Evolutionary conservation across 2,329 filamentous ascomycete species (phyloP).

Genomic region (Ophiobolus disseminans): DNA sequence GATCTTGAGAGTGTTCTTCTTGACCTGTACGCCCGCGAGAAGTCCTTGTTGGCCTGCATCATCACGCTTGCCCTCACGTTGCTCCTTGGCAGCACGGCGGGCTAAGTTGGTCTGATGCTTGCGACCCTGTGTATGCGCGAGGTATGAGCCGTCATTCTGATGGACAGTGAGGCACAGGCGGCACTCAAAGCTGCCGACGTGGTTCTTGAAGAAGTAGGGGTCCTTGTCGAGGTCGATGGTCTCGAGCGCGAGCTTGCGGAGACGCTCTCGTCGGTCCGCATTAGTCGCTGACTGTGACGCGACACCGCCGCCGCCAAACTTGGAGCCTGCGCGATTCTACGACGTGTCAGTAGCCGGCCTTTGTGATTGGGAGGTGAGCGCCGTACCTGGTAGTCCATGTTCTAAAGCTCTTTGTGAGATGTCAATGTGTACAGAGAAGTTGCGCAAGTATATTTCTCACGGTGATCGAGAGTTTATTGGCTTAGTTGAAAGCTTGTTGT

Average conservation of each 20-base stretch:
- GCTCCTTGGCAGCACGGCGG: conserved; percentile 91
- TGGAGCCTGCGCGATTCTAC: conserved; percentile 92
- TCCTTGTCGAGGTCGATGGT: conserved; percentile 99
- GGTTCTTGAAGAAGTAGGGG: conserved; percentile 99
- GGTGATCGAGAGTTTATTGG: background rate
- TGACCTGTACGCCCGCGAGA: conserved; percentile 70
- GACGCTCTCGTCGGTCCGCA: conserved; percentile 93
- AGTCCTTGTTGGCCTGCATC: conserved; percentile 77
- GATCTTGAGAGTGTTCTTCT: conserved; percentile 90
- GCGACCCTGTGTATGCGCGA: conserved; percentile 96
- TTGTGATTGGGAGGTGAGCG: conserved; percentile 3
- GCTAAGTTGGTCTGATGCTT: conserved; percentile 99
- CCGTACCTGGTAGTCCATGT: conserved; percentile 61
- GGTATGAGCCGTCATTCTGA: conserved; percentile 98
- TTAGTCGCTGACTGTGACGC: conserved; percentile 93
- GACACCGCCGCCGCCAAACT: conserved; percentile 96
- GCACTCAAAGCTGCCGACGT: conserved; percentile 97
- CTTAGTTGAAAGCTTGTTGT: background rate
- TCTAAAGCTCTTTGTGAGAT: conserved; percentile 1
- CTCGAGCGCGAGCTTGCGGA: conserved; percentile 97
- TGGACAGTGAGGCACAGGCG: conserved; percentile 96
- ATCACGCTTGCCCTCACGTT: conserved; percentile 80
- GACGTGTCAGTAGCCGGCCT: conserved; percentile 21
- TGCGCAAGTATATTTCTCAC: background rate
- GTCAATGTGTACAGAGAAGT: background rate